Evolutionary conservation across 2,329 filamentous ascomycete genomes (phyloP), one percentile per base, ranked within the genome.

Genomic region (Penicillium sp.): DNA sequence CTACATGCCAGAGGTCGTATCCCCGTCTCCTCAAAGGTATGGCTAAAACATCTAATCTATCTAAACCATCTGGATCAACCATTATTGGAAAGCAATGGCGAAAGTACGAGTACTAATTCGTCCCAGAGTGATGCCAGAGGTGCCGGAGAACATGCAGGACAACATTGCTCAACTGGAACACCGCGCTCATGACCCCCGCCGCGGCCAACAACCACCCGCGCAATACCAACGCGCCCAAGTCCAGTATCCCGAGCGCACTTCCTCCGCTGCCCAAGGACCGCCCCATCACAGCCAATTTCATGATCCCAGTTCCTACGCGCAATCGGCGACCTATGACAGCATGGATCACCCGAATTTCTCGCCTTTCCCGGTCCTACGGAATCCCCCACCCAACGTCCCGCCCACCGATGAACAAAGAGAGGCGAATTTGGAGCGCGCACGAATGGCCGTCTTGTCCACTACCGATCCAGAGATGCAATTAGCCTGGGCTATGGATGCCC

Each of bases 401-500:
- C 89, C 89, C 1, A 91, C 89, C 49, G 90, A 97, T 70, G 91
- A 96, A 59, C 89, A 96, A 66, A 91, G 95, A 72, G 93, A 96
- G 70, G 84, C 87, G 27, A 90, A 89, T 41, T 74, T 99, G 45
- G 93, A 95, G 75, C 86, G 85, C 66, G 89, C 90, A 29, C 84
- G 92, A 48, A 75, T 87, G 53, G 81, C 87, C 51, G 92, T 97
- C 30, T 78, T 99, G 55, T 89, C 90, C 65, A 95, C 90, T 39
- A 95, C 95, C 64, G 91, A 99, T 68, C 89, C 95, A 41, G 86
- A 95, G 60, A 95, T 95, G 83, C 93, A 99, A 75, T 80, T 99
- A 63, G 89, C 89, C 53, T 99, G 93, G 93, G 92, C 93, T 34
- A 88, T 95, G 65, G 93, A 97, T 72, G 86, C 90, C 37, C 79